Evolutionary conservation across 1,284 basidiomycete species (phyloP).

Genomic region (Cutaneotrichosporon dermatis): DNA sequence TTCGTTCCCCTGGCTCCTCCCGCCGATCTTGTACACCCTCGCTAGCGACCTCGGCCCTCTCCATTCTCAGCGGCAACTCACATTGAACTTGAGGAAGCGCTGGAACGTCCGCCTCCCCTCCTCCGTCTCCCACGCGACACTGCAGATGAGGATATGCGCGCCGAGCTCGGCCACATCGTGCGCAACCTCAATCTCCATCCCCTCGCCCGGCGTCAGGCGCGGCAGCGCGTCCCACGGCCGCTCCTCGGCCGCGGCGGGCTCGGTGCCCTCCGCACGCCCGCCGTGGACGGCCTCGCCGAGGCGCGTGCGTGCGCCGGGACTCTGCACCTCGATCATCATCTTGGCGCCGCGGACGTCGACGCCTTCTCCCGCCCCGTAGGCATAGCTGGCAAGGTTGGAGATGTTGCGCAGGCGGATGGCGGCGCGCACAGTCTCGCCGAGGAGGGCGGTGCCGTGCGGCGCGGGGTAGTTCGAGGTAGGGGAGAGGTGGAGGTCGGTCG

Average conservation of each 20-base stretch:
- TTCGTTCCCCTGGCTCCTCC: too few species aligned
- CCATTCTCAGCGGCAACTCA: conserved; percentile 49
- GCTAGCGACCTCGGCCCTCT: too few species aligned
- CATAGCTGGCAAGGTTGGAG: neutral
- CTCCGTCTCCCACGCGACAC: conserved; percentile 48
- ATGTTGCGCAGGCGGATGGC: conserved; percentile 31
- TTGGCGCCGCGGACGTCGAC: conserved; percentile 31
- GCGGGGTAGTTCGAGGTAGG: conserved; percentile 38
- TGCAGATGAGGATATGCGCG: conserved; percentile 38
- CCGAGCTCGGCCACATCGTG: conserved; percentile 45
- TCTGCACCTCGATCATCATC: conserved; percentile 46
- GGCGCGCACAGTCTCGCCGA: conserved; percentile 35
- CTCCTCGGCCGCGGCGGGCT: conserved; percentile 13
- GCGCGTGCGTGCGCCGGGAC: conserved; percentile 29
- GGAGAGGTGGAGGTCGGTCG: conserved; percentile 27
- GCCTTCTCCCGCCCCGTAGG: too few species aligned
- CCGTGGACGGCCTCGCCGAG: conserved; percentile 42
- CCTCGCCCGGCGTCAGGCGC: conserved; percentile 23
- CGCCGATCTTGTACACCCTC: too few species aligned
- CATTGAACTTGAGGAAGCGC: conserved; percentile 83
- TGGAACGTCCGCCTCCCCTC: conserved; percentile 69
- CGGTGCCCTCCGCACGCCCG: neutral
- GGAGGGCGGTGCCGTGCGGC: conserved; percentile 32
- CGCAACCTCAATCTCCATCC: conserved; percentile 28
- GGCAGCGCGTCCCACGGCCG: conserved; percentile 21